Evolutionary conservation across 2,329 filamentous ascomycete species (phyloP).

Genomic region (Aspergillus sojae): DNA sequence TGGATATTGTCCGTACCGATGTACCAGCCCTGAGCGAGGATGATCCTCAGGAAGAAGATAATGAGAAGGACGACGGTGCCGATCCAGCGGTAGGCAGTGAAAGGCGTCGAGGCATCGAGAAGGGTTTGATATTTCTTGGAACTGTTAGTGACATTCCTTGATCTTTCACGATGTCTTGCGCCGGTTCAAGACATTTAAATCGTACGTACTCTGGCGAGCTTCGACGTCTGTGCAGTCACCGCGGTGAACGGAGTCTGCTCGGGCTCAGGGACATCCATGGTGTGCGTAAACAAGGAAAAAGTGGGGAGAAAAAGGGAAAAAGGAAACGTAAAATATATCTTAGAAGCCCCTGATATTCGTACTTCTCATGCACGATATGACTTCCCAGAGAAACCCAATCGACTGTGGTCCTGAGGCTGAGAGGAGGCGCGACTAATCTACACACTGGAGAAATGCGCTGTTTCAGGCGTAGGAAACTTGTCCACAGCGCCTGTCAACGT

Average conservation of each 20-base stretch:
- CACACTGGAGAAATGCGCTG: slow-evolving; percentile 16
- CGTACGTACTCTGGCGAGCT: slow-evolving; percentile 44
- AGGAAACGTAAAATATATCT: neutral
- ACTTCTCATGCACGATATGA: neutral
- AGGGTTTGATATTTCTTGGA: slow-evolving; percentile 87
- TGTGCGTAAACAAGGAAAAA: slow-evolving; percentile 25
- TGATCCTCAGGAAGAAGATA: slow-evolving; percentile 84
- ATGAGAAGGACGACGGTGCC: slow-evolving; percentile 75
- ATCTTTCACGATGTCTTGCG: neutral
- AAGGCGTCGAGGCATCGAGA: slow-evolving; percentile 91
- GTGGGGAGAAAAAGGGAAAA: slow-evolving; percentile 11
- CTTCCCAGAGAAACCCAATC: neutral
- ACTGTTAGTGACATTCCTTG: slow-evolving; percentile 13
- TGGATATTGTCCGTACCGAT: slow-evolving; percentile 67
- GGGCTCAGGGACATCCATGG: slow-evolving; percentile 84
- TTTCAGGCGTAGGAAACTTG: slow-evolving; percentile 34
- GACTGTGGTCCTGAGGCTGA: neutral
- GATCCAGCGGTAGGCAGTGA: slow-evolving; percentile 84
- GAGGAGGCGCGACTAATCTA: neutral
- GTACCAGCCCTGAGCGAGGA: slow-evolving; percentile 96
- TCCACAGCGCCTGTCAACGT: slow-evolving; percentile 29
- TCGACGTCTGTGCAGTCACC: slow-evolving; percentile 77
- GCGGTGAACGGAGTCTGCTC: slow-evolving; percentile 91
- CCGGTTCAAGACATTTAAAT: neutral
- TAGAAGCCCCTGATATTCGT: neutral